Conservation (phyloP, 805 yeast species). For the Grigorovia humatica region DNA sequence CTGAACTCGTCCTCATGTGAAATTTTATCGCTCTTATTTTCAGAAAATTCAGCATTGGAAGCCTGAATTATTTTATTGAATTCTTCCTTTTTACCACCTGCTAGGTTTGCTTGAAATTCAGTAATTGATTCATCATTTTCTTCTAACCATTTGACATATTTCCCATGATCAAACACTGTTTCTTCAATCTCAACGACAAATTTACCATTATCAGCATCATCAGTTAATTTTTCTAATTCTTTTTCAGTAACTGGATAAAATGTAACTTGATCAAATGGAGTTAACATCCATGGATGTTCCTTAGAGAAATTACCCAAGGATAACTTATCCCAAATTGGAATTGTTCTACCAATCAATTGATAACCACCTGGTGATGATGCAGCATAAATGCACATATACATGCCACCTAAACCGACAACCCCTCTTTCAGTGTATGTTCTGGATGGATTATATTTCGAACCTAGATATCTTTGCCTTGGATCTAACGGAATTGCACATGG, state of each 20-base stretch:
- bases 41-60: slow-evolving; percentile 62
- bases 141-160: slow-evolving; percentile 70
- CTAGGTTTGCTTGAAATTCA: slow-evolving; percentile 53
- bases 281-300: slow-evolving; percentile 77
- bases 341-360: slow-evolving; percentile 90
- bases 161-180: slow-evolving; percentile 69
- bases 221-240: slow-evolving; percentile 62
- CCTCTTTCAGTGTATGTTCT: slow-evolving; percentile 95
- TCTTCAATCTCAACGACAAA: slow-evolving; percentile 68
- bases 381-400: slow-evolving; percentile 97
- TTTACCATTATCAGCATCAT: slow-evolving; percentile 70
- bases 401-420: slow-evolving; percentile 96
- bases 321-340: slow-evolving; percentile 96
- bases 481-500: slow-evolving; percentile 98
- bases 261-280: slow-evolving; percentile 90
- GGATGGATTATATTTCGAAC: slow-evolving; percentile 92
- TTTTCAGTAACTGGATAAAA: slow-evolving; percentile 85
- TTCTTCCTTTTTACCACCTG: slow-evolving; percentile 76
- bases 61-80: slow-evolving; percentile 75
- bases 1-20: slow-evolving; percentile 46
- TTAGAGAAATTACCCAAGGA: slow-evolving; percentile 56
- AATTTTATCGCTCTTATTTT: slow-evolving; percentile 38
- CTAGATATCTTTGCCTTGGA: slow-evolving; percentile 87
- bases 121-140: slow-evolving; percentile 65
- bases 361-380: slow-evolving; percentile 99